Conservation (phyloP, 2,329 filamentous ascomycete species). For the Diplodia sapinea region DNA sequence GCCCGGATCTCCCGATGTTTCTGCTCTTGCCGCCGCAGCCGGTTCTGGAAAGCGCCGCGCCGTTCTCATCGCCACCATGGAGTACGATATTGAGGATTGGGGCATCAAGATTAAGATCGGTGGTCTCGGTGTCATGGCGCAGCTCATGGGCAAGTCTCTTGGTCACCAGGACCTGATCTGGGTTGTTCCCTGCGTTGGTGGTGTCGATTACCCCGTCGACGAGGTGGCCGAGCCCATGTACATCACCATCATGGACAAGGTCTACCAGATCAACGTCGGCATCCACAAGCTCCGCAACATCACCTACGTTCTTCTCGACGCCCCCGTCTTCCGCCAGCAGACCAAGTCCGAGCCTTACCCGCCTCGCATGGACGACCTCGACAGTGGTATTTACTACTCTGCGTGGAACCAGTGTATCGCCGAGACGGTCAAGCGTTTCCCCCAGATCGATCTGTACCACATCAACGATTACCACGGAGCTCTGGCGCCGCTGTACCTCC, state of each 20-base stretch:
- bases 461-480: conserved; percentile 70
- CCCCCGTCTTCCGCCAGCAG: conserved; percentile 69
- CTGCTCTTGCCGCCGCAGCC: conserved; percentile 9
- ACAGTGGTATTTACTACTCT: conserved; percentile 67
- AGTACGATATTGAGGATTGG: conserved; percentile 75
- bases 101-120: conserved; percentile 74
- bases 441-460: conserved; percentile 65
- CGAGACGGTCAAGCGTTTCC: conserved; percentile 65
- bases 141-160: conserved; percentile 70
- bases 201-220: conserved; percentile 67
- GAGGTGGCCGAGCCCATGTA: conserved; percentile 65
- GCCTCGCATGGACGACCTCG: conserved; percentile 71
- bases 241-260: conserved; percentile 65
- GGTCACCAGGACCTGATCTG: conserved; percentile 69
- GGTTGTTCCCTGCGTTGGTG: conserved; percentile 60
- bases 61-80: conserved; percentile 67
- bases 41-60: conserved; percentile 18
- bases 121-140: conserved; percentile 72
- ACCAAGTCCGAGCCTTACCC: conserved; percentile 69
- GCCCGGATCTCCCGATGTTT: background rate
- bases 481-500: conserved; percentile 67
- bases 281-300: conserved; percentile 69
- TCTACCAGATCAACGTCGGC: conserved; percentile 67
- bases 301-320: conserved; percentile 71
- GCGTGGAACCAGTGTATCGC: conserved; percentile 75